Evolutionary conservation across 2,329 filamentous ascomycete species (phyloP).

Genomic region (Colletotrichum lentis): DNA sequence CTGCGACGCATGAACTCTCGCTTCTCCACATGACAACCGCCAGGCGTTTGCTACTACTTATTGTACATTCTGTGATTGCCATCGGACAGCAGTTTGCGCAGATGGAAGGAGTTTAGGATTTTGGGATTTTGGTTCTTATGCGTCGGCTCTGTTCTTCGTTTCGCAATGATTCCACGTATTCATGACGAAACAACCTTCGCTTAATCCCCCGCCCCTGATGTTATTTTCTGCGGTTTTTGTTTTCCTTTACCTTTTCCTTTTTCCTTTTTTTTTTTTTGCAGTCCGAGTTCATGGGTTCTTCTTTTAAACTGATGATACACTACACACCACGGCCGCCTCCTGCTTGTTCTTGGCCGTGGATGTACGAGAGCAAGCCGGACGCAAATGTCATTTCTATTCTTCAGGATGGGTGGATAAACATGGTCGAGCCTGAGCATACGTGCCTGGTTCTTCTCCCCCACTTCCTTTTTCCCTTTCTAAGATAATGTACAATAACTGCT

Average conservation of each 20-base stretch:
- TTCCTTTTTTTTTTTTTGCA: slow-evolving; percentile 3
- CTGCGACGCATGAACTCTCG: slow-evolving; percentile 39
- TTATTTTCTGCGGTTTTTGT: slow-evolving; percentile 6
- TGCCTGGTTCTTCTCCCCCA: slow-evolving; percentile 11
- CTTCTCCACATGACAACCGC: slow-evolving; percentile 33
- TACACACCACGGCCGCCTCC: slow-evolving; percentile 19
- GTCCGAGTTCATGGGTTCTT: slow-evolving; percentile 9
- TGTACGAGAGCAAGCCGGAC: slow-evolving; percentile 20
- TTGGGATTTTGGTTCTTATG: slow-evolving; percentile 21
- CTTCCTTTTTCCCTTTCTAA: slow-evolving; percentile 22
- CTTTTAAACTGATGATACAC: slow-evolving; percentile 33
- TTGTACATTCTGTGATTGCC: slow-evolving; percentile 33
- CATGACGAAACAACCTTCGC: slow-evolving; percentile 37
- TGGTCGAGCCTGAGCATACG: slow-evolving; percentile 14
- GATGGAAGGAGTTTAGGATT: slow-evolving; percentile 30
- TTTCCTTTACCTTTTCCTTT: slow-evolving; percentile 5
- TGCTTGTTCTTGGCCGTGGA: slow-evolving; percentile 17
- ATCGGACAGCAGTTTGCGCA: background rate
- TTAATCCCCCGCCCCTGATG: slow-evolving; percentile 19
- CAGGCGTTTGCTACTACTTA: slow-evolving; percentile 20
- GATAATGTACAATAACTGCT: slow-evolving; percentile 39
- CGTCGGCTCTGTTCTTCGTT: slow-evolving; percentile 31
- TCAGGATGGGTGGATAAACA: slow-evolving; percentile 25
- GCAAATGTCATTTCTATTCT: slow-evolving; percentile 18
- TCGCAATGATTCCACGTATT: slow-evolving; percentile 39